A percentile compares a stretch with the other conserved stretches of the same genome.
Evolutionary conservation across 768 basidiomycete genomes (phyloP).

Genomic region (Tulasnella sp.): DNA sequence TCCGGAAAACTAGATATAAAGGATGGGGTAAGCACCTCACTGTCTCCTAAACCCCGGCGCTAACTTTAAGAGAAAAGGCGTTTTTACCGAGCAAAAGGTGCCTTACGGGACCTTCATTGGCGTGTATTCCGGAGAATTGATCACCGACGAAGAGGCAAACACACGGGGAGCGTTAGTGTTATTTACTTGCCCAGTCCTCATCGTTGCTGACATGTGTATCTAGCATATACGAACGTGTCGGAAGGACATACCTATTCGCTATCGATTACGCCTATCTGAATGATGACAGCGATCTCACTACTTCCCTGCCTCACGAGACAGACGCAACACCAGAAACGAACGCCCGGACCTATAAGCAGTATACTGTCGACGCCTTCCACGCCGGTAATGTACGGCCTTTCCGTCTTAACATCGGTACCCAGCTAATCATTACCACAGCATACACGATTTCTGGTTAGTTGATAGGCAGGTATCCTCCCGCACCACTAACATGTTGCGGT

Average conservation of each 20-base stretch:
- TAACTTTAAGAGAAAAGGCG: slow-evolving; percentile 34
- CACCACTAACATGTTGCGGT: not conserved
- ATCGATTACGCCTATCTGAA: slow-evolving; percentile 65
- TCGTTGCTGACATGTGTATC: too few relatives aligned
- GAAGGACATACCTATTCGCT: slow-evolving; percentile 70
- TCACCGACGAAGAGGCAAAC: slow-evolving; percentile 57
- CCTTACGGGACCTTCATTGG: slow-evolving; percentile 61
- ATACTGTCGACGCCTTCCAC: slow-evolving; percentile 77
- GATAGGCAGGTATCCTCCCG: not conserved
- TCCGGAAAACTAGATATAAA: slow-evolving; percentile 60
- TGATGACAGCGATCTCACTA: slow-evolving; percentile 19
- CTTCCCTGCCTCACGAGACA: not conserved
- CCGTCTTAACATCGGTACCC: slow-evolving; percentile 1
- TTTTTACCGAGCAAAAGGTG: slow-evolving; percentile 57
- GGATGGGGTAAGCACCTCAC: slow-evolving; percentile 60
- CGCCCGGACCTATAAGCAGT: slow-evolving; percentile 26
- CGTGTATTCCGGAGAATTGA: slow-evolving; percentile 71
- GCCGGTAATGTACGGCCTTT: slow-evolving; percentile 56
- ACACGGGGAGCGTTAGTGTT: slow-evolving; percentile 49
- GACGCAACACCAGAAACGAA: not conserved
- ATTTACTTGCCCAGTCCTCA: not conserved
- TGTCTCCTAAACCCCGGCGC: not conserved
- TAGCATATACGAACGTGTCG: slow-evolving; percentile 64
- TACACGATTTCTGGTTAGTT: slow-evolving; percentile 72
- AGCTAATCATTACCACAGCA: slow-evolving; percentile 39